These are phyloP conservation scores for Flaveria linearis DNA, from an alignment of 129 eudicot genomes.

Conservation along the genomic window DNA sequence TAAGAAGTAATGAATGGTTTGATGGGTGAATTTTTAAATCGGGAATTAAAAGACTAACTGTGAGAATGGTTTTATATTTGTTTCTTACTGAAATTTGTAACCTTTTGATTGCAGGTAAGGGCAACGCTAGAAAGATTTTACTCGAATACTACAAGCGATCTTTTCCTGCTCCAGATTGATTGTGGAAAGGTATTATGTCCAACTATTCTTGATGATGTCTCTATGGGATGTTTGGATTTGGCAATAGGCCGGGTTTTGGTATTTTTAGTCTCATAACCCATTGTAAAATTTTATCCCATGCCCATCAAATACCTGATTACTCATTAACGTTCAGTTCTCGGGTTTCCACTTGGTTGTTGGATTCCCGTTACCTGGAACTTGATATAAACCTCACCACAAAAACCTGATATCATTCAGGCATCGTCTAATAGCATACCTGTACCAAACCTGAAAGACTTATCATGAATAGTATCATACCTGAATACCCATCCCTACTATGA, in stretches of 20 bases:
- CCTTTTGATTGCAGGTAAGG: conserved; percentile 47
- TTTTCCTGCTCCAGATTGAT: conserved; percentile 75
- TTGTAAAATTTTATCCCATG: background rate
- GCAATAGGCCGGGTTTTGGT: background rate
- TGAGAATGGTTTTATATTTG: background rate
- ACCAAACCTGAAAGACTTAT: too few relatives aligned
- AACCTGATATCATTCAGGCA: too few relatives aligned
- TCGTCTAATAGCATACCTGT: too few relatives aligned
- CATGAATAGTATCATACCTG: too few relatives aligned
- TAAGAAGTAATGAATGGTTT: background rate
- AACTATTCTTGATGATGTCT: background rate
- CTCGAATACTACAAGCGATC: conserved; percentile 42
- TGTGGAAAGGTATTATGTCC: conserved; percentile 49
- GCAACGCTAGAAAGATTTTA: conserved; percentile 61
- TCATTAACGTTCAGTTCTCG: background rate
- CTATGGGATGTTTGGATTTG: background rate
- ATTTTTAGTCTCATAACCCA: background rate
- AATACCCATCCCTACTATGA: too few relatives aligned
- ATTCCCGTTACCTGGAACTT: too few relatives aligned
- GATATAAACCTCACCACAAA: too few relatives aligned
- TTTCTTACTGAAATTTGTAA: background rate
- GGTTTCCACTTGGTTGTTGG: too few relatives aligned
- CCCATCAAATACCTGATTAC: background rate
- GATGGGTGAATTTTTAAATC: background rate
- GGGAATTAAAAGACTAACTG: background rate